Base-by-base conservation (phyloP, 441 rosid species). In the Aleurites moluccanus region DNA sequence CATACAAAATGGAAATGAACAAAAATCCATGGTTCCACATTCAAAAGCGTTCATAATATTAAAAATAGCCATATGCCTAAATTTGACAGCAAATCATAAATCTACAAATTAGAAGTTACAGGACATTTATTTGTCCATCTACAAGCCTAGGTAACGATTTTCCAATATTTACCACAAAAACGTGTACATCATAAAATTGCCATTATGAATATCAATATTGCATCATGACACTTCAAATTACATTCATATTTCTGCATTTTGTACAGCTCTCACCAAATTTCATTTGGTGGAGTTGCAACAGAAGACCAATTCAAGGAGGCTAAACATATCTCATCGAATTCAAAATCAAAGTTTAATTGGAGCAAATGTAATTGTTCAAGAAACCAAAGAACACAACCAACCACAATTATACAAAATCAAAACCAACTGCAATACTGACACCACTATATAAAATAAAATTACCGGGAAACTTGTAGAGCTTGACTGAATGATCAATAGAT, bases 381-480 rank as follows among this genome's bases (percentile, higher is more conserved):
- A 50, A 50, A 20, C 56, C 21, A 50, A 35, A 35, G 7, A 35
- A 18, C 56, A 6, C n/a, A 45, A 45, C 15, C 14, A 45, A 18
- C 20, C 8, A 50, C 1, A 18, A 15, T 50, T 50, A 18, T n/a
- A 35, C 67, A 38, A n/a, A 18, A 23, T 2, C 14, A 6, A 25
- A 42, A 47, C 1, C 7, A 16, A 9, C 1, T 38, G 14, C n/a
- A 56, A 27, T 40, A 15, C 10, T 25, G 7, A 9, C 60, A 38
- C 11, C 10, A 52, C n/a, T 33, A 65, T 21, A 21, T 33, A 21
- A 55, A 44, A 23, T 3, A 28, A 28, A 18, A 28, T 7, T 80
- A 93, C 98, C 83, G 15, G 98, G 98, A 72, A 95, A 95, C 77
- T 86, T 93, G 90, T 91, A 95, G 86, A 95, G 96, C 89, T 95